These are phyloP conservation scores for Tylopilus balloui DNA, from an alignment of 768 basidiomycete species.

Conservation along the genomic window DNA sequence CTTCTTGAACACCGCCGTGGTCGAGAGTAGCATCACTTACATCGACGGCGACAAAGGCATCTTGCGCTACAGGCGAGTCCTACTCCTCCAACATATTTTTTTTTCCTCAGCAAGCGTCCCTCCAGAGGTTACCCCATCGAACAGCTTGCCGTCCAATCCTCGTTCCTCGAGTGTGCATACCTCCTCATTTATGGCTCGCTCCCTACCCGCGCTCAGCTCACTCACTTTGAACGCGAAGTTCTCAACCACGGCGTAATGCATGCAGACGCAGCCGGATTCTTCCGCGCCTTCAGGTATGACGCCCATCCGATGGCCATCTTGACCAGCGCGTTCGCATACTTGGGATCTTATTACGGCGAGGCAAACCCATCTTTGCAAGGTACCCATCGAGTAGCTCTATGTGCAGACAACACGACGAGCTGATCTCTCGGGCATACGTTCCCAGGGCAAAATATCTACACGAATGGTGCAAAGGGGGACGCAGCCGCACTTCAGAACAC, in stretches of 20 bases:
- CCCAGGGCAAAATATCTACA: conserved; percentile 74
- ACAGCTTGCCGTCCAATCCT: conserved; percentile 75
- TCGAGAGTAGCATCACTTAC: conserved; percentile 78
- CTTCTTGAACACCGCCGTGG: conserved; percentile 79
- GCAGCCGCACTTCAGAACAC: conserved; percentile 65
- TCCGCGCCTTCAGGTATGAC: conserved; percentile 78
- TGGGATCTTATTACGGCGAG: conserved; percentile 84
- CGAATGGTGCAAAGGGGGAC: conserved; percentile 63
- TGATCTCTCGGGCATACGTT: conserved; percentile 3
- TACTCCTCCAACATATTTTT: not conserved
- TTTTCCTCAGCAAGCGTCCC: not conserved
- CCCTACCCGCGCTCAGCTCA: conserved; percentile 57
- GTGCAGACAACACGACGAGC: not conserved
- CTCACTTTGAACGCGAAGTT: conserved; percentile 68
- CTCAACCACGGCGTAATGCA: conserved; percentile 70
- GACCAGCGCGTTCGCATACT: conserved; percentile 80
- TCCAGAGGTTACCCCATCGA: conserved; percentile 88
- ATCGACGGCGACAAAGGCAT: conserved; percentile 90
- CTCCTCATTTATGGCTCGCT: conserved; percentile 85
- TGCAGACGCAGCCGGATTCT: conserved; percentile 65
- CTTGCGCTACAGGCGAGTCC: conserved; percentile 63
- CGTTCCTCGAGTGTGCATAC: conserved; percentile 79
- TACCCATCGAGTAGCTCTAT: conserved; percentile 15
- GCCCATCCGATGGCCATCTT: conserved; percentile 92
- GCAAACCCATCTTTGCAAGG: conserved; percentile 88